Percentiles rank a stretch among this genome's conserved stretches.
phyloP scores from a whole-genome alignment of 2,329 filamentous ascomycete species.

The Paramyrothecium sp. region DNA sequence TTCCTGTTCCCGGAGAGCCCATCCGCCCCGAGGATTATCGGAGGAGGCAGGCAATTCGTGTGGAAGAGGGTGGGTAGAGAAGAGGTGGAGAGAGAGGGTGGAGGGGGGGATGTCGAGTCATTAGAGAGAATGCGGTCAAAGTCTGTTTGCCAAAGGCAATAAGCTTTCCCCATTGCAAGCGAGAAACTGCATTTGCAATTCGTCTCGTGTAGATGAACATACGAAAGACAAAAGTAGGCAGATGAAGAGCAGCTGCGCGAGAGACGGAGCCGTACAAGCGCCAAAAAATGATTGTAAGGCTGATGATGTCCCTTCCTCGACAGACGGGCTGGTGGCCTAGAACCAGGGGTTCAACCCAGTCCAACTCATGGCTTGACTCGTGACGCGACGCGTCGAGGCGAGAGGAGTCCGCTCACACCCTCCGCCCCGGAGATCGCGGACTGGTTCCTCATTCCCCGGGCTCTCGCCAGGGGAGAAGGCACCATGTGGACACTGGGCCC shows the following conservation, averaged over 20 bases:
- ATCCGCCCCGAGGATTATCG: background rate
- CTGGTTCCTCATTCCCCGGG: background rate
- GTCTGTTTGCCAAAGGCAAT: background rate
- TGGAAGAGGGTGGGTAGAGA: background rate
- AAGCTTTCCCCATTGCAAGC: background rate
- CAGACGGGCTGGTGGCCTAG: no score
- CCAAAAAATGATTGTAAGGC: background rate
- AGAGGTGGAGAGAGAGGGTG: background rate
- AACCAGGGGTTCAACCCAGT: background rate
- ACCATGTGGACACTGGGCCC: background rate
- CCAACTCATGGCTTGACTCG: background rate
- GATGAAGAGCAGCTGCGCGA: background rate
- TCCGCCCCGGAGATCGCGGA: background rate
- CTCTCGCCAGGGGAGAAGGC: background rate
- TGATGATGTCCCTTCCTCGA: no score
- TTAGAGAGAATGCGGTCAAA: background rate
- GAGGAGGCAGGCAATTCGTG: background rate
- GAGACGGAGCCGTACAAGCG: background rate
- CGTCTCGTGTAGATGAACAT: background rate
- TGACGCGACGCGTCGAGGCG: background rate
- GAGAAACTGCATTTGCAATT: background rate
- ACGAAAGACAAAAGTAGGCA: no score
- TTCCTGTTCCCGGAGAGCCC: no score
- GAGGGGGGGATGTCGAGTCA: background rate
- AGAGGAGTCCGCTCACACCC: background rate